Base-by-base conservation (phyloP, 441 rosid species). In the Pelargonium cotyledonis region DNA sequence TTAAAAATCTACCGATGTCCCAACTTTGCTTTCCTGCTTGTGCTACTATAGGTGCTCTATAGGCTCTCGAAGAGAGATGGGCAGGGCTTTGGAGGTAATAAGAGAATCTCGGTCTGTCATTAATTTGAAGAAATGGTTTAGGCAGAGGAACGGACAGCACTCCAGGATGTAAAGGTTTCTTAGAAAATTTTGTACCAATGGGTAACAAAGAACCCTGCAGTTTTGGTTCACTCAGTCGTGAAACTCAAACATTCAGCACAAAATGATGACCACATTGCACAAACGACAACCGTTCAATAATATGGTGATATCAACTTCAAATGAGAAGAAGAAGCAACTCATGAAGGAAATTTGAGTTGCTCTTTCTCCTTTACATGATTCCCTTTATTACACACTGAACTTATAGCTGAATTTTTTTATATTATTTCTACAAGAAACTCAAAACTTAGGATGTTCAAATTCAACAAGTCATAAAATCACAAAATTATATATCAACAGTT, bases 1-100 rank as follows among this genome's bases (percentile, higher is more conserved):
- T 89, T 68, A 93, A 18, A 71, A 90, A 93, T 74, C 98, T 85
- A 21, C 98, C 95, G 15, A 93, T 78, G 72, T 90, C 96, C 98
- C 98, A 90, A 79, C 88, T 81, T 76, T 85, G 88, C 55, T 68
- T 80, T 70, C 75, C 79, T 65, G 84, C 77, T 76, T 78, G 80
- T 21, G 81, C 87, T 1, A 72, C 46, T 57, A 84, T 63, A 41
- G 66, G 40, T 12, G 81, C 75, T 80, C 79, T 78, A 69, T 75
- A 55, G 6, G 82, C 66, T 38, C 71, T 80, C 62, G 75, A 70
- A 19, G 73, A 65, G 15, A 76, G 47, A 72, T 26, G 70, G 70
- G 55, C 68, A 41, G 81, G 72, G 62, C 72, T 76, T 72, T 69
- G 78, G 31, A 68, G 79, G 72, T 72, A 38, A 19, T 63, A 78